phyloP scores from a whole-genome alignment of 2,329 filamentous ascomycete genomes.

The Talaromyces sp. region DNA sequence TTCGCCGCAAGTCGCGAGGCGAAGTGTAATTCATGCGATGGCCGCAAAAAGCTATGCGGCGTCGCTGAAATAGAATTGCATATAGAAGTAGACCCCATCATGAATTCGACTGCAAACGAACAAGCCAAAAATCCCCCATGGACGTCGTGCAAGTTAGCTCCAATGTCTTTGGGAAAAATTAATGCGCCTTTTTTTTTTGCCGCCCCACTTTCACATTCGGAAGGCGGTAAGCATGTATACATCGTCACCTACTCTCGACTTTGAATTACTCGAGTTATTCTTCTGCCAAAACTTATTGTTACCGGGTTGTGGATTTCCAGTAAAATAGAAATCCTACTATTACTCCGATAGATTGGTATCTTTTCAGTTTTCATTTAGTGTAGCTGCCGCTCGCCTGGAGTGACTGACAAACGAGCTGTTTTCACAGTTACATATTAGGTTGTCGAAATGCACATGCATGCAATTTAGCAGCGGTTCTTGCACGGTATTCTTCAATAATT shows the following conservation, averaged over 20 bases:
- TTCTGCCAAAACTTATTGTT: not conserved
- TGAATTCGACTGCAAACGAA: not conserved
- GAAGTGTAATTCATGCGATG: slow-evolving; percentile 59
- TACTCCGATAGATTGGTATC: not conserved
- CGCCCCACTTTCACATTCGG: not conserved
- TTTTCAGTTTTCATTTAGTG: not conserved
- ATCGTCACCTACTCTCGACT: not conserved
- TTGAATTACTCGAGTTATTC: not conserved
- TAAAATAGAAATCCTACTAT: not conserved
- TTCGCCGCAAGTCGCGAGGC: slow-evolving; percentile 73
- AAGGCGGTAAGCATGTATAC: not conserved
- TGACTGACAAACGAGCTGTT: not conserved
- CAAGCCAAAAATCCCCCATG: not conserved
- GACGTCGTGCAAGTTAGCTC: not conserved
- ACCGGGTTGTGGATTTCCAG: not conserved
- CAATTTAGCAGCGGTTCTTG: too few species aligned
- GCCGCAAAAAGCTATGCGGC: slow-evolving; percentile 73
- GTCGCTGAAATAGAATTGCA: slow-evolving; percentile 46
- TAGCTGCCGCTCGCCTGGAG: not conserved
- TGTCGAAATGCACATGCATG: not conserved
- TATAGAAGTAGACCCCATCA: slow-evolving; percentile 1
- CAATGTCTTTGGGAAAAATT: not conserved
- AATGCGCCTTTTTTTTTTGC: not conserved
- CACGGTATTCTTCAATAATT: not conserved
- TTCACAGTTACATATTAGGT: not conserved